Evolutionary conservation across 164 flowering plant species (phyloP), one percentile per base, ranked within the genome.

Genomic region (Buxus sempervirens): DNA sequence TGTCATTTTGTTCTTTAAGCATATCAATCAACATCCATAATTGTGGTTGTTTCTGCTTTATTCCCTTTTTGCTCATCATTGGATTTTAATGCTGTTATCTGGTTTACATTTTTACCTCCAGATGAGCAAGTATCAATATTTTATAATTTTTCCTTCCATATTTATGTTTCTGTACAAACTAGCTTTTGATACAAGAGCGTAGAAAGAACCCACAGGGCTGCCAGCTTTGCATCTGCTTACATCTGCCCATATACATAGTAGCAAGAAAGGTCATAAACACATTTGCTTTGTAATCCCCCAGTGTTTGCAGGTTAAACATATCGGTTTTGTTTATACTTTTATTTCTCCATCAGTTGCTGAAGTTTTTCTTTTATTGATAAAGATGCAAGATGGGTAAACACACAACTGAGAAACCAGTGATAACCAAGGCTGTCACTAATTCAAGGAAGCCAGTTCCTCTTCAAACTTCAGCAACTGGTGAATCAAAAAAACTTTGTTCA

Each of bases 301-400:
- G 38, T 45, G 5, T 45, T 45, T 10, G 18, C 12, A 15, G 12
- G 51, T 10, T 10, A 4, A 45, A 10, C 14, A 45, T 4, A 10
- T 45, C 12, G 18, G 18, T 56, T 54, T 5, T 10, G 12, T 24
- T 24, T 59, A 5, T 42, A 25, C 21, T 32, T 49, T 27, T 68
- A 20, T 59, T 0, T 55, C 18, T 36, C 21, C 42, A 64, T 19
- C 69, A 69, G 60, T 60, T 73, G 58, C 75, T 79, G 58, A 71
- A 54, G 25, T 38, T 13, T 71, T 62, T 70, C 41, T 55, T 76
- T 48, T 54, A 51, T 71, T 66, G 54, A 64, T 88, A 76, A 74
- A 95, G 98, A 74, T 95, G 98, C 77, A 90, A 86, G 77, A 85
- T 88, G 63, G 98, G 98, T 58, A 88, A 89, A 69, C 98, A 95